phyloP scores from a whole-genome alignment of 495 filamentous ascomycete species.

The Stereocaulon alpinum region DNA sequence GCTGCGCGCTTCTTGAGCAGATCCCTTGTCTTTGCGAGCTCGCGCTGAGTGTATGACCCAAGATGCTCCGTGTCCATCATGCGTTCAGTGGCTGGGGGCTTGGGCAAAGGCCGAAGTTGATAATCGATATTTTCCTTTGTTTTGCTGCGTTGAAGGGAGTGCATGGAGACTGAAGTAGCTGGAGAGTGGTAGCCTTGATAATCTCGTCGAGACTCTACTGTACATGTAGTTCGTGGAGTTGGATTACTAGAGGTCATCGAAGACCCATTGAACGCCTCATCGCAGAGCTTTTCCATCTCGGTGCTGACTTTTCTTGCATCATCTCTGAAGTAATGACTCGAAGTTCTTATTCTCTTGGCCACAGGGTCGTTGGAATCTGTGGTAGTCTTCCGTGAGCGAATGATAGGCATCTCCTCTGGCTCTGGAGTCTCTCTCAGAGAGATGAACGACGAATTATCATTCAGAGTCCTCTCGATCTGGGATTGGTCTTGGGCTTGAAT shows the following conservation, averaged over 20 bases:
- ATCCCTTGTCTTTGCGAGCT: constrained; percentile 47
- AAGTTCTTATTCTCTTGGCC: constrained; percentile 33
- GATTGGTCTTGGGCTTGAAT: background rate
- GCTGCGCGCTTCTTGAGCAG: constrained; percentile 41
- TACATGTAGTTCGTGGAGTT: constrained; percentile 31
- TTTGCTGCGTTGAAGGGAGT: constrained; percentile 7
- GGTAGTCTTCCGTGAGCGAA: constrained; percentile 25
- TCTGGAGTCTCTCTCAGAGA: constrained; percentile 3
- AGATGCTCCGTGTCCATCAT: constrained; percentile 26
- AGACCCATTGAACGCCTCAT: constrained; percentile 74
- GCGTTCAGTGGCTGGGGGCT: constrained; percentile 14
- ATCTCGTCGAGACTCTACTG: constrained; percentile 25
- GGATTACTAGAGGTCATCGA: constrained; percentile 43
- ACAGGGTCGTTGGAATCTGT: constrained; percentile 20
- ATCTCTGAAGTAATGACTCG: constrained; percentile 44
- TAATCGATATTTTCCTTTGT: constrained; percentile 7
- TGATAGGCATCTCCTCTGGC: background rate
- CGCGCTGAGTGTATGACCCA: constrained; percentile 38
- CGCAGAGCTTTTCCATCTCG: constrained; percentile 57
- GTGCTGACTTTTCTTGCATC: constrained; percentile 56
- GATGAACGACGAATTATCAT: background rate
- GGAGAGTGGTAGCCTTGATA: constrained; percentile 41
- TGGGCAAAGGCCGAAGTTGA: constrained; percentile 20
- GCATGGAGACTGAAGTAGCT: constrained; percentile 38
- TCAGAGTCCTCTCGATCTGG: background rate